A percentile compares a stretch with the other conserved stretches of the same genome.
These are phyloP conservation scores for Aspergillus felis DNA, from an alignment of 2,329 filamentous ascomycete genomes.

Conservation along the genomic window DNA sequence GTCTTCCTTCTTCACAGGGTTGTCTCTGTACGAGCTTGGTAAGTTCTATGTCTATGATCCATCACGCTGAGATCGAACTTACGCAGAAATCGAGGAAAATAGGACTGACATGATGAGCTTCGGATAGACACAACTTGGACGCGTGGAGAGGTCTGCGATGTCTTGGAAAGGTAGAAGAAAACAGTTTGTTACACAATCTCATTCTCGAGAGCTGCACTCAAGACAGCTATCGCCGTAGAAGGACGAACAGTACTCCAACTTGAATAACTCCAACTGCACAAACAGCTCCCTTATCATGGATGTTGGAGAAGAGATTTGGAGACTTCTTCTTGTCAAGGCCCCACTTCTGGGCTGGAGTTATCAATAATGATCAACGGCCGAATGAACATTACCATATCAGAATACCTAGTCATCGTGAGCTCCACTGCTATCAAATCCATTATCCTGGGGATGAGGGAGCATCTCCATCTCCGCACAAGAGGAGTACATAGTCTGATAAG, in stretches of 20 bases:
- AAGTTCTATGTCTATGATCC: neutral
- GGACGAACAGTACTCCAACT: neutral
- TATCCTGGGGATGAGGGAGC: neutral
- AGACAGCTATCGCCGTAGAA: neutral
- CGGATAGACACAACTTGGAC: neutral
- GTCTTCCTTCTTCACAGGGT: constrained; percentile 42
- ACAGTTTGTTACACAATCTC: neutral
- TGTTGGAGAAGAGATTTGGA: neutral
- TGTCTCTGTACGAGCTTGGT: constrained; percentile 19
- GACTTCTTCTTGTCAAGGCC: neutral
- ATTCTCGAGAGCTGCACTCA: neutral
- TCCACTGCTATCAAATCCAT: neutral
- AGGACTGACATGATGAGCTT: constrained; percentile 22
- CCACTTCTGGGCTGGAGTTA: constrained; percentile 1
- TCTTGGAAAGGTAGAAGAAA: neutral
- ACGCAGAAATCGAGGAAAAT: constrained; percentile 28
- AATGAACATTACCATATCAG: neutral
- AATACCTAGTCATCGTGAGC: neutral
- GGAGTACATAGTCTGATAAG: neutral
- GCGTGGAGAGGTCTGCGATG: neutral
- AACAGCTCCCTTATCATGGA: neutral
- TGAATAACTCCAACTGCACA: constrained; percentile 7
- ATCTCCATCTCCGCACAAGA: neutral
- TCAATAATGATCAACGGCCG: neutral
- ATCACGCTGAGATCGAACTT: neutral